These are phyloP conservation scores for Rubia tinctorum DNA, from an alignment of 305 asterid species.

Conservation along the genomic window DNA sequence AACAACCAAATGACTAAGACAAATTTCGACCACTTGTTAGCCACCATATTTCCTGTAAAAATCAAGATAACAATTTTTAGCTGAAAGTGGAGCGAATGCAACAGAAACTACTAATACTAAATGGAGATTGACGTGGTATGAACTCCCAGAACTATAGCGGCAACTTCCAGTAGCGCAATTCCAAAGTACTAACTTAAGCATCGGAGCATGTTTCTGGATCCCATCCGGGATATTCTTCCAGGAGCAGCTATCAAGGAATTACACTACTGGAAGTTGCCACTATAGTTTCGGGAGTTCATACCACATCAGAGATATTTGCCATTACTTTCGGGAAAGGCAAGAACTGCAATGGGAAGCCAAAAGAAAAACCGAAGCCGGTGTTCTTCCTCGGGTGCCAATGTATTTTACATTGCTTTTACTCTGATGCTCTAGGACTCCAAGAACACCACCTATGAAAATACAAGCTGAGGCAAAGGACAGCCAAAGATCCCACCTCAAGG, in stretches of 20 bases:
- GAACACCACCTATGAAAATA: conserved; percentile 36
- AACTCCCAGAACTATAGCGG: no score
- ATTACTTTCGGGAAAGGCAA: conserved; percentile 73
- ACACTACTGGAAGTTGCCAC: no score
- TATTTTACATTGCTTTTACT: neutral
- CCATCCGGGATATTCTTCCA: no score
- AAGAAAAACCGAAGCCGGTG: conserved; percentile 24
- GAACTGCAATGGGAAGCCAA: conserved; percentile 51
- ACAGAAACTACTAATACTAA: no score
- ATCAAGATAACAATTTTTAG: neutral
- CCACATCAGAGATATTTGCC: no score
- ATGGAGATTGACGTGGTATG: no score
- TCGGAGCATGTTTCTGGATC: no score
- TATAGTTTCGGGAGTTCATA: no score
- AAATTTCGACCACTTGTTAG: conserved; percentile 45
- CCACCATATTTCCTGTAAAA: conserved; percentile 48
- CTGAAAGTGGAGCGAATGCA: neutral
- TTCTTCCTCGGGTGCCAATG: neutral
- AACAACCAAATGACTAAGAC: conserved; percentile 51
- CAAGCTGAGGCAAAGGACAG: conserved; percentile 34
- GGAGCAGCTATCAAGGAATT: no score
- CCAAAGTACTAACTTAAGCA: no score
- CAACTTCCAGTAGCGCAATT: no score
- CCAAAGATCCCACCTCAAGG: conserved; percentile 61
- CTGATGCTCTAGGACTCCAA: conserved; percentile 20